Evolutionary conservation across 1,284 basidiomycete genomes (phyloP).

Genomic region (Coniferiporia sulphurascens): DNA sequence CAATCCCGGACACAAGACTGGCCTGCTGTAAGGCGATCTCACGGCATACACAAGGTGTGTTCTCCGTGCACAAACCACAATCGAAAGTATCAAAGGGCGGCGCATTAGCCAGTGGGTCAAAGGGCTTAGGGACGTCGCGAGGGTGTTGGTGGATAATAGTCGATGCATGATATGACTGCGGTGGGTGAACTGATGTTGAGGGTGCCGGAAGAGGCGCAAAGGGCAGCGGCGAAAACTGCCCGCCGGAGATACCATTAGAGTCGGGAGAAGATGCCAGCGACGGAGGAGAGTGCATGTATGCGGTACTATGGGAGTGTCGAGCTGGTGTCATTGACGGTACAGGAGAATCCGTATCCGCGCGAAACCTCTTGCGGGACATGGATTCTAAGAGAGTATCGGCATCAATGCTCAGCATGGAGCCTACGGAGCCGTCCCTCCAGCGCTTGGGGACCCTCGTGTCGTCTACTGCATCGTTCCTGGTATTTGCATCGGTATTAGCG

Average conservation of each 20-base stretch:
- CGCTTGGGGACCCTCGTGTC: conserved; percentile 43
- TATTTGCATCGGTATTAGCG: conserved; percentile 28
- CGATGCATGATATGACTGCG: conserved; percentile 29
- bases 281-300: conserved; percentile 28
- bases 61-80: conserved; percentile 71
- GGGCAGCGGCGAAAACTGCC: conserved; percentile 41
- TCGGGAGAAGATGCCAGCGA: conserved; percentile 53
- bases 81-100: conserved; percentile 33
- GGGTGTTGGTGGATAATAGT: not conserved
- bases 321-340: conserved; percentile 21
- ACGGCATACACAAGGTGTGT: conserved; percentile 68
- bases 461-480: not conserved
- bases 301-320: conserved; percentile 11
- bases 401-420: conserved; percentile 25
- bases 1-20: conserved; percentile 13
- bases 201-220: conserved; percentile 30
- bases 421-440: conserved; percentile 44
- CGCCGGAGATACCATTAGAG: conserved; percentile 40
- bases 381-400: conserved; percentile 24
- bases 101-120: conserved; percentile 12
- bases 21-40: conserved; percentile 50
- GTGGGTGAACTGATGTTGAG: conserved; percentile 26
- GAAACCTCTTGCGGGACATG: conserved; percentile 44
- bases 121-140: conserved; percentile 4
- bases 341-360: conserved; percentile 31